These are phyloP conservation scores for Microdochium nivale DNA, from an alignment of 2,329 filamentous ascomycete genomes.

Conservation along the genomic window DNA sequence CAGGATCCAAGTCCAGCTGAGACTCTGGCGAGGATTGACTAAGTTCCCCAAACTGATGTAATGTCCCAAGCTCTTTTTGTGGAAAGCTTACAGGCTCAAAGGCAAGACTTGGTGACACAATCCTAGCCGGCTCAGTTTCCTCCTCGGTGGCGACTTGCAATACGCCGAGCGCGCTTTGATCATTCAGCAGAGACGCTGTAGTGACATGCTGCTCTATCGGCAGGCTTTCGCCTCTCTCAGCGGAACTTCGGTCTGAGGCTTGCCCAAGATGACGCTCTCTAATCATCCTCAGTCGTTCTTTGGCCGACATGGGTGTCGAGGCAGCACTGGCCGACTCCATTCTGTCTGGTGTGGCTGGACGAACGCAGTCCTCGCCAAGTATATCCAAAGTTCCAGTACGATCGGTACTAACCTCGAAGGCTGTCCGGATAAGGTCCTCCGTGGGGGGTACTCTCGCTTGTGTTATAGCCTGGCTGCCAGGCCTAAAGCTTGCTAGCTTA, in stretches of 20 bases:
- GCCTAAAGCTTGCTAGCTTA: neutral
- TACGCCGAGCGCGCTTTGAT: neutral
- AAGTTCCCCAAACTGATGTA: neutral
- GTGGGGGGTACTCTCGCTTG: neutral
- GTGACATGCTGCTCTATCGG: neutral
- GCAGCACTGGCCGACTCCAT: conserved; percentile 12
- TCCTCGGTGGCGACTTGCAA: neutral
- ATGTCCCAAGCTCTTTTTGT: neutral
- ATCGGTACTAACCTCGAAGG: neutral
- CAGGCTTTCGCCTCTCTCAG: neutral
- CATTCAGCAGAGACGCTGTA: neutral
- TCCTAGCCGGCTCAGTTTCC: neutral
- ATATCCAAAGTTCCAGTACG: neutral
- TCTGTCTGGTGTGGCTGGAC: conserved; percentile 1
- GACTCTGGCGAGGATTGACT: neutral
- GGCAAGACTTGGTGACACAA: neutral
- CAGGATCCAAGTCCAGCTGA: neutral
- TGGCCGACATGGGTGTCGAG: conserved; percentile 9
- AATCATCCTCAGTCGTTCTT: conserved; percentile 14
- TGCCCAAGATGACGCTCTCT: conserved; percentile 11
- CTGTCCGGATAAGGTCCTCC: neutral
- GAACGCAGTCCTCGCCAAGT: conserved; percentile 1
- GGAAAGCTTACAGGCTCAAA: neutral
- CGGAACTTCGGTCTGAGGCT: neutral
- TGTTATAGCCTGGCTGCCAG: neutral